Percentiles rank a stretch among this genome's conserved stretches.
These are phyloP conservation scores for Cyberlindnera maclurae DNA, from an alignment of 805 yeast species.

Conservation along the genomic window DNA sequence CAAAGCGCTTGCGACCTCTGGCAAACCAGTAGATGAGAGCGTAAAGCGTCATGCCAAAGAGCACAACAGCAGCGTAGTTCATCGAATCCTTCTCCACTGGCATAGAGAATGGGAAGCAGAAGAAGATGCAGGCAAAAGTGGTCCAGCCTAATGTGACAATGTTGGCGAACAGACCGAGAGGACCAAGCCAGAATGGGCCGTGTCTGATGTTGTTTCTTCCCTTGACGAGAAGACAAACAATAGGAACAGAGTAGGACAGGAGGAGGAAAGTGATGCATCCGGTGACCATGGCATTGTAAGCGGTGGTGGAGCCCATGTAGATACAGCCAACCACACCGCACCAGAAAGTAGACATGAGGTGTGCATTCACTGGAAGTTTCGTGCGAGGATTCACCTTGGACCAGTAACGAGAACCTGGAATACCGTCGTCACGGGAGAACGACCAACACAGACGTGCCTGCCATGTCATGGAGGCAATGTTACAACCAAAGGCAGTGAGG, in stretches of 20 bases:
- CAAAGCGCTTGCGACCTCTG: constrained; percentile 29
- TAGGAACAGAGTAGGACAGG: constrained; percentile 52
- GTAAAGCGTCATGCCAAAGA: constrained; percentile 39
- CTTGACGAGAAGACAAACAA: constrained; percentile 36
- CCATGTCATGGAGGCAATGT: constrained; percentile 59
- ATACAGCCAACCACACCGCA: constrained; percentile 52
- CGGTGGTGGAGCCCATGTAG: constrained; percentile 59
- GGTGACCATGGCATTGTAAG: constrained; percentile 57
- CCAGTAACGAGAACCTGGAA: constrained; percentile 48
- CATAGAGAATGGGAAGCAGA: constrained; percentile 55
- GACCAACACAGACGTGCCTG: constrained; percentile 65
- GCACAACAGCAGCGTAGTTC: constrained; percentile 61
- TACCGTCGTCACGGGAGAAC: constrained; percentile 57
- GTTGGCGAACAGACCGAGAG: constrained; percentile 44
- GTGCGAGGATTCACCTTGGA: constrained; percentile 37
- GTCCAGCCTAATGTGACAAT: constrained; percentile 50
- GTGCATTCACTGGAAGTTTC: constrained; percentile 55
- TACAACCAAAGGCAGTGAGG: constrained; percentile 50
- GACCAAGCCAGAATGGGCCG: constrained; percentile 66
- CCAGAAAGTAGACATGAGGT: constrained; percentile 45
- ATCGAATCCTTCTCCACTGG: constrained; percentile 56
- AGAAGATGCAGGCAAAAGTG: constrained; percentile 49
- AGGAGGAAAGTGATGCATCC: constrained; percentile 55
- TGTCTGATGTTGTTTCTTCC: constrained; percentile 47
- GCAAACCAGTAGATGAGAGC: constrained; percentile 47